Evolutionary conservation across 805 yeast genomes (phyloP), one percentile per base, ranked within the genome.

Genomic region (Wickerhamomyces rabaulensis): DNA sequence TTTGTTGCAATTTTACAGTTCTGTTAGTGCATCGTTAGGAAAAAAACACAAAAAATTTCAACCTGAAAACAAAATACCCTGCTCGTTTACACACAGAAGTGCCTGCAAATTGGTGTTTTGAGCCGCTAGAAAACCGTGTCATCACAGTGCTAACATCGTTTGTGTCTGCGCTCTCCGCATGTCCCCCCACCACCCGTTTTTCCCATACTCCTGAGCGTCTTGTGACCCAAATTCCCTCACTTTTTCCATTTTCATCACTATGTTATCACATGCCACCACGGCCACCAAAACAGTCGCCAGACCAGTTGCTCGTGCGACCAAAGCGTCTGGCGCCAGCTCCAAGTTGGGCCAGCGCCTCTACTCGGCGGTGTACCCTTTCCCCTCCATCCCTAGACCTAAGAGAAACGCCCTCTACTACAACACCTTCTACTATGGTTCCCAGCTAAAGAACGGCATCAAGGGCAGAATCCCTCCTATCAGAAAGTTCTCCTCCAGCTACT

Each of bases 331-430:
- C 9, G 19, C 39, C 3, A 20, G 22, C 16, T 23, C 43, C 9
- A 40, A 39, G 26, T 29, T 45, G 1, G 58, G 58, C 22, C 25
- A 51, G 17, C 44, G 57, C 23, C 47, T 57, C 39, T 53, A 54
- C 33, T 52, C 61, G 12, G 52, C 52, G 3, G 47, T 48, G 48
- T 73, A 75, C 50, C 67, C 64, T 13, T 75, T 79, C 55, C 82
- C 84, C 1, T 68, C 68, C 52, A 75, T 79, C 43, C 82, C 84
- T 3, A 66, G 82, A 47, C 82, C 84, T 7, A 79, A 76, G 60
- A 62, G 82, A 52, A 75, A 73, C 44, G 74, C 72, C 1, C 67
- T 76, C 40, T 77, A 78, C 59, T 77, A 78, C 61, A 71, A 74
- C 41, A 63, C 61, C 2, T 58, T 54, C 43, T 56, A 61, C 46